phyloP scores from a whole-genome alignment of 495 filamentous ascomycete genomes.

The Penicillium odoratum region DNA sequence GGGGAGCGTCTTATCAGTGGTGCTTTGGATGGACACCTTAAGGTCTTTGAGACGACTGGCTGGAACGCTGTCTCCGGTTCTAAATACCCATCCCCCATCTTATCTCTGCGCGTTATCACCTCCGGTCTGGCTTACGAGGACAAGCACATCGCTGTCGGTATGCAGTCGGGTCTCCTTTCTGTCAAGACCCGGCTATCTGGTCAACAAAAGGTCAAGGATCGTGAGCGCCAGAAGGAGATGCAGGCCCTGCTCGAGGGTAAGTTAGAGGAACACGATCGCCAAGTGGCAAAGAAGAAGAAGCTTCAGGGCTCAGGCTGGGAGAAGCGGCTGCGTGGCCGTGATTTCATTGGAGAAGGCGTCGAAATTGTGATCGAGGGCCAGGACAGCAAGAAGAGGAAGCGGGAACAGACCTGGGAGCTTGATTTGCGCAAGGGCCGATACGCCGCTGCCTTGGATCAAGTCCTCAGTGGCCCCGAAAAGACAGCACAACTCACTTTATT shows the following conservation, averaged over 20 bases:
- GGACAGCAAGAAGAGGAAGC: slow-evolving; percentile 54
- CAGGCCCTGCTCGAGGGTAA: slow-evolving; percentile 75
- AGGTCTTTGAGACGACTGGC: slow-evolving; percentile 84
- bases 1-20: slow-evolving; percentile 79
- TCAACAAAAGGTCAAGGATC: slow-evolving; percentile 73
- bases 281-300: slow-evolving; percentile 64
- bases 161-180: slow-evolving; percentile 86
- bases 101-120: slow-evolving; percentile 74
- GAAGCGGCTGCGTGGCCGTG: slow-evolving; percentile 69
- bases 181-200: slow-evolving; percentile 84
- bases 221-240: slow-evolving; percentile 83
- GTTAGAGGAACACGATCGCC: slow-evolving; percentile 65
- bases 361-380: slow-evolving; percentile 87
- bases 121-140: slow-evolving; percentile 68
- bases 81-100: slow-evolving; percentile 88
- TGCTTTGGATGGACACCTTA: slow-evolving; percentile 91
- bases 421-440: slow-evolving; percentile 79
- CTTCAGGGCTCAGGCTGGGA: slow-evolving; percentile 68
- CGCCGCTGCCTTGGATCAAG: slow-evolving; percentile 72
- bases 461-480: slow-evolving; percentile 58
- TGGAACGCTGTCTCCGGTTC: slow-evolving; percentile 93
- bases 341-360: slow-evolving; percentile 80
- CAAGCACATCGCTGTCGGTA: slow-evolving; percentile 88
- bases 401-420: slow-evolving; percentile 74
- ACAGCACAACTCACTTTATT: slow-evolving; percentile 72